Base-by-base conservation (phyloP, 164 flowering plant genomes). In the Liriodendron chinense region DNA sequence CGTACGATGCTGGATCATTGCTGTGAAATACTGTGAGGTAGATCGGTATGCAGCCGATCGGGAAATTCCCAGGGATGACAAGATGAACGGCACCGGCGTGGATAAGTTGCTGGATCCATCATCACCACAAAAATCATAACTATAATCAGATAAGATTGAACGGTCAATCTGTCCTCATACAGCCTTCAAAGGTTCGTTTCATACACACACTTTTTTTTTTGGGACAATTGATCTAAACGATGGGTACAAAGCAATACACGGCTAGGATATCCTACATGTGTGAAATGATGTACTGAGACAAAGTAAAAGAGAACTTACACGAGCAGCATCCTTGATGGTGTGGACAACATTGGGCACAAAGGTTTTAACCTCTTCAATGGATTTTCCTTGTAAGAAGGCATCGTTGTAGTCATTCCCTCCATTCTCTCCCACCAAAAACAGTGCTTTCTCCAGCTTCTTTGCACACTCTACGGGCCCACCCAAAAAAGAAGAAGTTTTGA, bases 401-500 rank as follows among this genome's bases (percentile, higher is more conserved):
- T 57, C 25, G 18, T 72, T 72, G 48, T 62, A 72, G 16, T 72
- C 75, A 5, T 73, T 73, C 0, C 75, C 75, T 7, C 75, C 75
- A 21, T 63, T 73, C 69, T 73, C 75, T 1, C 75, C 75, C 57
- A 63, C 68, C 20, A 73, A 43, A 28, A 73, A 73, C 28, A 73
- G 50, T 12, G 75, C 14, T 9, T 59, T 57, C 43, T 59, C 47
- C 16, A 71, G 65, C 7, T 20, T 25, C 9, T 59, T 26, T 7
- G 18, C 22, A 25, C 65, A 71, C 1, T 56, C 74, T 71, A 0
- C 2, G 7, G 7, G 7, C 7, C 7, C 43, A 34, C 43, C n/a
- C n/a, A n/a, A n/a, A n/a, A n/a, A 34, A 34, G 5, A 34, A 34
- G 5, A 4, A 34, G 43, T 34, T 6, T 34, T 34, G n/a, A 34